Percentiles rank a stretch among this genome's conserved stretches.
These are phyloP conservation scores for Phlebiopsis flavidoalba DNA, from an alignment of 768 basidiomycete species.

Conservation along the genomic window DNA sequence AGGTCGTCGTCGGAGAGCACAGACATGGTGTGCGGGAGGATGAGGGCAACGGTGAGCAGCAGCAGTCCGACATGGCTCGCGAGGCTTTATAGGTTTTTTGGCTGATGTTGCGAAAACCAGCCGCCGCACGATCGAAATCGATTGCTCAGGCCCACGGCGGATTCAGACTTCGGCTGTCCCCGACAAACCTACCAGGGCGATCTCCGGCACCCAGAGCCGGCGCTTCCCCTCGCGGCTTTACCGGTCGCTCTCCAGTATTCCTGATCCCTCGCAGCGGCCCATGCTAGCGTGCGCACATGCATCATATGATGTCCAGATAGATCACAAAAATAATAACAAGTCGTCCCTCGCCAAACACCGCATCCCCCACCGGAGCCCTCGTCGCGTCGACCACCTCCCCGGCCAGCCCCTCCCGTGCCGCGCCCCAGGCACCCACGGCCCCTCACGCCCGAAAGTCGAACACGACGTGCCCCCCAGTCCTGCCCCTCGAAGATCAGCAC, in stretches of 20 bases:
- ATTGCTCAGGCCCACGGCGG: slow-evolving; percentile 17
- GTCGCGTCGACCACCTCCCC: too few species aligned
- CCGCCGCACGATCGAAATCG: slow-evolving; percentile 19
- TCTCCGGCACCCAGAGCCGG: too few species aligned
- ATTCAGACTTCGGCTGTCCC: background rate
- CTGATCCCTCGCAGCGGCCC: too few species aligned
- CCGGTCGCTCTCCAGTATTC: too few species aligned
- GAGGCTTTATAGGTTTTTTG: slow-evolving; percentile 29
- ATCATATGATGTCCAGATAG: too few species aligned
- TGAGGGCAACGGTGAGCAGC: background rate
- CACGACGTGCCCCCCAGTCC: slow-evolving; percentile 76
- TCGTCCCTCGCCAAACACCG: too few species aligned
- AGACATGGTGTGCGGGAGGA: slow-evolving; percentile 11
- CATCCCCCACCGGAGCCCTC: too few species aligned
- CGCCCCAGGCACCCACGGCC: background rate
- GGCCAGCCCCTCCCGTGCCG: too few species aligned
- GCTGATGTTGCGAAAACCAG: slow-evolving; percentile 12
- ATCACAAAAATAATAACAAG: too few species aligned
- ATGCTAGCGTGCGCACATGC: too few species aligned
- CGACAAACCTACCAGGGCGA: too few species aligned
- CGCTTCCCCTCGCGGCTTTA: too few species aligned
- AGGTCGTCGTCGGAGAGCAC: slow-evolving; percentile 42
- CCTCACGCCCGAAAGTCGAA: slow-evolving; percentile 45
- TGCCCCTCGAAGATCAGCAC: slow-evolving; percentile 68
- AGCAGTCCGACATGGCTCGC: slow-evolving; percentile 16